Evolutionary conservation across 805 yeast genomes (phyloP).

Genomic region (Tetrapisispora nanseiensis): DNA sequence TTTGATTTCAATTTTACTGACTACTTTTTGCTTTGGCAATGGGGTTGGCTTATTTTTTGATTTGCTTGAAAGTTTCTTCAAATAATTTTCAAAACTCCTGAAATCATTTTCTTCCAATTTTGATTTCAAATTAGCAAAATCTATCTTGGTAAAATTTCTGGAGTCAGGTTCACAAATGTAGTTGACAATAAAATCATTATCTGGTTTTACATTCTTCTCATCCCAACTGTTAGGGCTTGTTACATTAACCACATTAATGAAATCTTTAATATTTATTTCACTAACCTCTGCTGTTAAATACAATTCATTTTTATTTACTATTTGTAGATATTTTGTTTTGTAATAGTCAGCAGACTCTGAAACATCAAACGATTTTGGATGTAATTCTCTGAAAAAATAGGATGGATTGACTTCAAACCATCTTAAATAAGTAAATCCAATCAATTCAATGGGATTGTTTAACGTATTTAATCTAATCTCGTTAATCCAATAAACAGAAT

Average conservation of each 20-base stretch:
- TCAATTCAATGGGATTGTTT: conserved; percentile 36
- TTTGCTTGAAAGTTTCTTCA: conserved; percentile 20
- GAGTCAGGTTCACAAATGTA: conserved; percentile 30
- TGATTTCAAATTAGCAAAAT: conserved; percentile 16
- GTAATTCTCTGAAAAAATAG: conserved; percentile 17
- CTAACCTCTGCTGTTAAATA: conserved; percentile 42
- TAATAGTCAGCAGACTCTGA: conserved; percentile 7
- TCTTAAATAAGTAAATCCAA: conserved; percentile 37
- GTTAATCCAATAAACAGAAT: conserved; percentile 35
- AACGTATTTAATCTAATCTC: conserved; percentile 41
- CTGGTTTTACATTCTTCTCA: conserved; percentile 13
- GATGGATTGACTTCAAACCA: conserved; percentile 29
- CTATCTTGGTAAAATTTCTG: conserved; percentile 15
- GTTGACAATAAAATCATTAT: conserved; percentile 25
- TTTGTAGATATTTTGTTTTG: conserved; percentile 10
- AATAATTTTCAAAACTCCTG: conserved; percentile 16
- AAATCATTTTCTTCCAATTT: conserved; percentile 17
- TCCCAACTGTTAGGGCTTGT: conserved; percentile 29
- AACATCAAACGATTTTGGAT: conserved; percentile 10
- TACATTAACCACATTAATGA: conserved; percentile 37
- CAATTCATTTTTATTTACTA: conserved; percentile 34
- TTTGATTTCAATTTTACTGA: neutral
- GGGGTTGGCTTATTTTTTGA: neutral
- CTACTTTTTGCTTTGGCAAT: neutral
- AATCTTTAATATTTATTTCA: conserved; percentile 32